Evolutionary conservation across 306 rosid species (phyloP).

Genomic region (Canavalia ensiformis): DNA sequence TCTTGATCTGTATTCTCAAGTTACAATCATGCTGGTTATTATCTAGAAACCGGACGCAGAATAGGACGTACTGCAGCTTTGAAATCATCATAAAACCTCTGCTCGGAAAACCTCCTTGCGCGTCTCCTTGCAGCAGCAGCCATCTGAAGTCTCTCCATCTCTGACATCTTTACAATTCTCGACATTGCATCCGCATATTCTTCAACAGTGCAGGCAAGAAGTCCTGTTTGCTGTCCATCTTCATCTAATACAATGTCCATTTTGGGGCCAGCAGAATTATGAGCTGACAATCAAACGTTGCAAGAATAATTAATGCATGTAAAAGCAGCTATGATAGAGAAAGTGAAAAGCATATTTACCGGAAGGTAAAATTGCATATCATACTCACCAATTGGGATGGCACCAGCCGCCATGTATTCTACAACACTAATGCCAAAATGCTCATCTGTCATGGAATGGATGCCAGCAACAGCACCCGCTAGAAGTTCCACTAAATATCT

Average conservation of each 20-base stretch:
- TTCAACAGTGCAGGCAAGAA: conserved; percentile 74
- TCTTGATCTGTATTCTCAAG: no score
- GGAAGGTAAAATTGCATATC: conserved; percentile 12
- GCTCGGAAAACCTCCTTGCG: conserved; percentile 87
- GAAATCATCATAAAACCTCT: conserved; percentile 81
- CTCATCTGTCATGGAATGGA: conserved; percentile 98
- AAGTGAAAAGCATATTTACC: neutral
- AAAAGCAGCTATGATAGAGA: neutral
- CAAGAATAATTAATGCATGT: conserved; percentile 33
- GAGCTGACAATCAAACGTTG: conserved; percentile 65
- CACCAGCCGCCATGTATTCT: conserved; percentile 98
- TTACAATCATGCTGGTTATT: neutral
- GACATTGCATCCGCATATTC: conserved; percentile 90
- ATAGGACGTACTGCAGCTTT: conserved; percentile 74
- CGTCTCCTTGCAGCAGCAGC: conserved; percentile 89
- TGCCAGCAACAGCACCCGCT: conserved; percentile 82
- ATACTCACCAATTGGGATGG: conserved; percentile 87
- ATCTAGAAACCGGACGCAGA: conserved; percentile 51
- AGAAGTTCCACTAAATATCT: conserved; percentile 85
- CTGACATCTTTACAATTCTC: conserved; percentile 68
- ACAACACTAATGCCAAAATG: conserved; percentile 97
- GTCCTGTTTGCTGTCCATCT: conserved; percentile 84
- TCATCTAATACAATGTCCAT: conserved; percentile 94
- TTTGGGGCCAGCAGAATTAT: conserved; percentile 96
- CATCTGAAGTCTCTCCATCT: conserved; percentile 71